Conservation (phyloP, 108 stramenopile genomes). For the Cyclotella distinguenda region DNA sequence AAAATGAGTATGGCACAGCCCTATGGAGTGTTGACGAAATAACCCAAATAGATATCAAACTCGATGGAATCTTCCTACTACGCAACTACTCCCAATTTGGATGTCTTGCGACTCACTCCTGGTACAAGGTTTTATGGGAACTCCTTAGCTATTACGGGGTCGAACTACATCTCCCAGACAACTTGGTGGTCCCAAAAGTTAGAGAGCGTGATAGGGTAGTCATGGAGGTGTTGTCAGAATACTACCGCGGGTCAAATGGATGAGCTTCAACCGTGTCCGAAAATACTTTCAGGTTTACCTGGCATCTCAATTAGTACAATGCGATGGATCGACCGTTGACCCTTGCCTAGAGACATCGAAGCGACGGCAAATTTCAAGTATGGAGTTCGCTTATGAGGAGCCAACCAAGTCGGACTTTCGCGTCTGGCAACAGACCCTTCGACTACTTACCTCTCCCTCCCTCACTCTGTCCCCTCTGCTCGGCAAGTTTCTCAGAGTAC, state of each 20-base stretch:
- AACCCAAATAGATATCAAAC: background rate
- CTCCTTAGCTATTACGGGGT: background rate
- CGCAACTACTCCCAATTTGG: background rate
- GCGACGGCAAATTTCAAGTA: too few species aligned
- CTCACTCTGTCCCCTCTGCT: background rate
- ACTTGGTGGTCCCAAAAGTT: background rate
- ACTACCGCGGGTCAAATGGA: background rate
- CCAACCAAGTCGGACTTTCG: background rate
- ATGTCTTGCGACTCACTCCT: constrained; percentile 1
- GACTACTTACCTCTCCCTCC: background rate
- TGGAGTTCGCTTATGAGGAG: background rate
- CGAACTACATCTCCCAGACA: background rate
- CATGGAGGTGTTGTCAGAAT: background rate
- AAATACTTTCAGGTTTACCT: background rate
- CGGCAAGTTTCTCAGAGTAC: background rate
- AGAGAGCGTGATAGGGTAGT: background rate
- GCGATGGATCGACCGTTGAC: background rate
- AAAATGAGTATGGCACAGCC: background rate
- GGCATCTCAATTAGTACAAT: background rate
- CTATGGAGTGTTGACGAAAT: background rate
- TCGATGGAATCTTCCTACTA: background rate
- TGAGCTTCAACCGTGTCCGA: background rate
- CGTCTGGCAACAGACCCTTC: background rate
- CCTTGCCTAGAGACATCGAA: too few species aligned
- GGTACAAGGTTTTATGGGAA: constrained; percentile 13